Evolutionary conservation across 1,284 basidiomycete genomes (phyloP).

Genomic region (Austropuccinia psidii): DNA sequence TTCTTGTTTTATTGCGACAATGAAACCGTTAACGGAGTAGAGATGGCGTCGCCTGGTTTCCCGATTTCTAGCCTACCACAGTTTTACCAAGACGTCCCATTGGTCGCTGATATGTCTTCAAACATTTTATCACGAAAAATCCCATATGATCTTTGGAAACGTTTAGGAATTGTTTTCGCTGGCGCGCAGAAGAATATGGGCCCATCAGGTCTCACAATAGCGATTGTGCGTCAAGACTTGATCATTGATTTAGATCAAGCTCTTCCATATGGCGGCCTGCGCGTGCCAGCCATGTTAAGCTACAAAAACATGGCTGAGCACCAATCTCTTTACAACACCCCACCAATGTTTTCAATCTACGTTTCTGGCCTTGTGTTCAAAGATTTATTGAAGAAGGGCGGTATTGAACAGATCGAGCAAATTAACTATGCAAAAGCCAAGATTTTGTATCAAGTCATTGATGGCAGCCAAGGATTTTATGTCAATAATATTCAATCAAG

Average conservation of each 20-base stretch:
- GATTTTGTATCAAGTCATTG: slow-evolving; percentile 64
- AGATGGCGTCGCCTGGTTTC: slow-evolving; percentile 76
- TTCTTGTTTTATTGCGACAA: slow-evolving; percentile 99
- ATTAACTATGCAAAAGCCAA: slow-evolving; percentile 65
- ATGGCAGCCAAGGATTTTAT: slow-evolving; percentile 54
- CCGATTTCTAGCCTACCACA: slow-evolving; percentile 68
- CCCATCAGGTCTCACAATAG: slow-evolving; percentile 82
- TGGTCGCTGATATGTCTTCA: slow-evolving; percentile 92
- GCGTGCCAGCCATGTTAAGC: slow-evolving; percentile 67
- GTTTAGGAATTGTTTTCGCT: slow-evolving; percentile 89
- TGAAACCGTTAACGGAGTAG: slow-evolving; percentile 94
- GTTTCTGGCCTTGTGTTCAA: slow-evolving; percentile 77
- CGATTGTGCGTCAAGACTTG: slow-evolving; percentile 87
- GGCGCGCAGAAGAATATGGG: slow-evolving; percentile 99
- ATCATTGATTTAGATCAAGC: slow-evolving; percentile 77
- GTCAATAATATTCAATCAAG: slow-evolving; percentile 45
- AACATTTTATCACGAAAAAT: slow-evolving; percentile 97
- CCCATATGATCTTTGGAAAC: slow-evolving; percentile 54
- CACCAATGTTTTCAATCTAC: slow-evolving; percentile 86
- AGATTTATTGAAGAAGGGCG: slow-evolving; percentile 59
- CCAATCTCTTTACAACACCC: slow-evolving; percentile 87
- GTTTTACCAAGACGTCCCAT: slow-evolving; percentile 57
- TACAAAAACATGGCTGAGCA: slow-evolving; percentile 79
- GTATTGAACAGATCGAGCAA: slow-evolving; percentile 62
- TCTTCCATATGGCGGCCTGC: slow-evolving; percentile 60